Evolutionary conservation across 129 eudicot species (phyloP).

Genomic region (Cynara cardunculus): DNA sequence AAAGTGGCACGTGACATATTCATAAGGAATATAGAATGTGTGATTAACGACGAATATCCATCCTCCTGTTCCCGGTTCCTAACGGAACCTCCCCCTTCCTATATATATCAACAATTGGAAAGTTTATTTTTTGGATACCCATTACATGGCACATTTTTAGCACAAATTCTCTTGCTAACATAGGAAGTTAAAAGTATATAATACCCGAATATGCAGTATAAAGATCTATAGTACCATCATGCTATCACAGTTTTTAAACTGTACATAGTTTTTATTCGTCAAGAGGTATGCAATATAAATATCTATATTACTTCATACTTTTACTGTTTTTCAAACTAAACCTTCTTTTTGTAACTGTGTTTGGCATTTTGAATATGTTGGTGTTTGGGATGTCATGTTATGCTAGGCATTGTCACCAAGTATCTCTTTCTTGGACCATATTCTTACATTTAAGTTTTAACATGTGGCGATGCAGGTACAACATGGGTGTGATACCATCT

Average conservation of each 20-base stretch:
- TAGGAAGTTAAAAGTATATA: background rate
- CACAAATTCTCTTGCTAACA: background rate
- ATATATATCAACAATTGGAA: background rate
- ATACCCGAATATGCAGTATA: background rate
- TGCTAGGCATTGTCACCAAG: background rate
- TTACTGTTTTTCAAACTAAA: background rate
- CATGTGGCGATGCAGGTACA: slow-evolving; percentile 54
- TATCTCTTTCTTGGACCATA: background rate
- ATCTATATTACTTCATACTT: background rate
- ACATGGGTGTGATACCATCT: slow-evolving; percentile 86
- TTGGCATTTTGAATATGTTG: background rate
- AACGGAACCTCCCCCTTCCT: background rate
- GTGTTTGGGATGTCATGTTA: background rate
- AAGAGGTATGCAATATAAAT: background rate
- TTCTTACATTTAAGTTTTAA: background rate
- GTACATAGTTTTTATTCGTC: background rate
- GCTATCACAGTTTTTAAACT: background rate
- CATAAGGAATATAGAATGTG: background rate
- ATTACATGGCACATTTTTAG: background rate
- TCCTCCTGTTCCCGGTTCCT: background rate
- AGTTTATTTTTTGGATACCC: background rate
- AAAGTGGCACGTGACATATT: background rate
- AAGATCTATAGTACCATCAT: background rate
- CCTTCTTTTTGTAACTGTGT: background rate
- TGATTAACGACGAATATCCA: background rate